phyloP scores from a whole-genome alignment of 768 basidiomycete genomes.

The Punctularia strigosozonata region DNA sequence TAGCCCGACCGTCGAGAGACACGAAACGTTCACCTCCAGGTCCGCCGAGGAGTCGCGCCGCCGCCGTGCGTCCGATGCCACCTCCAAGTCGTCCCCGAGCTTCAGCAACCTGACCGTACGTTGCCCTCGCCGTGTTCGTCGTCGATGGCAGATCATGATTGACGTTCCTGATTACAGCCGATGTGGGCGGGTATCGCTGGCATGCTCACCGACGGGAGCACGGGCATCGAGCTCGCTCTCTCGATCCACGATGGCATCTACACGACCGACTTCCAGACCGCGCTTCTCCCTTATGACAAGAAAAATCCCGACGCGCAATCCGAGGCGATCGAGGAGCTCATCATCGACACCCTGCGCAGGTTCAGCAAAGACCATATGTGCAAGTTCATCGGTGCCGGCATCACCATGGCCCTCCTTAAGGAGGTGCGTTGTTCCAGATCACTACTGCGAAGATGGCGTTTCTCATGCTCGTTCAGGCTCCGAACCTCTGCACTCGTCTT shows the following conservation, averaged over 20 bases:
- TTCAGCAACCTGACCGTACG: constrained; percentile 60
- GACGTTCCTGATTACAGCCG: constrained; percentile 33
- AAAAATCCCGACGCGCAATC: constrained; percentile 41
- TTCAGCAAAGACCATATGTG: constrained; percentile 71
- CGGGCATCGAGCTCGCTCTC: constrained; percentile 58
- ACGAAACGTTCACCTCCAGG: too few species aligned
- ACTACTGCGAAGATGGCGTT: constrained; percentile 4
- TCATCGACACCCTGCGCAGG: constrained; percentile 53
- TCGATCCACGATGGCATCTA: constrained; percentile 82
- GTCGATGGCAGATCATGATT: constrained; percentile 12
- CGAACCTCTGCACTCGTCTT: constrained; percentile 75
- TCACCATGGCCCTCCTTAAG: constrained; percentile 57
- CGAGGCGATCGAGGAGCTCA: constrained; percentile 47
- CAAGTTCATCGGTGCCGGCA: constrained; percentile 79
- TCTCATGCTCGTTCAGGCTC: constrained; percentile 32
- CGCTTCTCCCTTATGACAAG: constrained; percentile 37
- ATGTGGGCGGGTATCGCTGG: constrained; percentile 85
- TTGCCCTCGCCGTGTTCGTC: constrained; percentile 11
- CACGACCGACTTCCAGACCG: constrained; percentile 64
- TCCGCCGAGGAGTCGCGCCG: too few species aligned
- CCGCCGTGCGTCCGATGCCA: too few species aligned
- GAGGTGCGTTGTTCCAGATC: constrained; percentile 32
- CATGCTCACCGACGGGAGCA: constrained; percentile 42
- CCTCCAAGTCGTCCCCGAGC: too few species aligned
- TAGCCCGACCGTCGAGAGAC: too few species aligned